A percentile compares a stretch with the other conserved stretches of the same genome.
Conservation (phyloP, 805 yeast genomes). For the Candida boleticola region DNA sequence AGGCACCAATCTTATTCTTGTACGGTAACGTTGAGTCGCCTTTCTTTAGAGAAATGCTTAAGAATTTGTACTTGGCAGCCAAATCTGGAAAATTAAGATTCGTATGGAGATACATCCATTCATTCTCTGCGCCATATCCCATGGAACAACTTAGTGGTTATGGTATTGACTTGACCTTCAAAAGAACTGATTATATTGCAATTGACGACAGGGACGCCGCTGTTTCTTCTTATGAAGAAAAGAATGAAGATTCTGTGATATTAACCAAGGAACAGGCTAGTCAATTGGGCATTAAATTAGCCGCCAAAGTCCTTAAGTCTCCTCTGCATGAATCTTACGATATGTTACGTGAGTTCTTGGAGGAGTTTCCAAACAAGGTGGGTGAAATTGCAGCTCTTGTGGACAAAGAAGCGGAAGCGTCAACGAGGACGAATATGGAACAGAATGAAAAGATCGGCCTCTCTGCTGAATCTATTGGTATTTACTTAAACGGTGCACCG, state of each 20-base stretch:
- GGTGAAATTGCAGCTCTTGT: constrained; percentile 25
- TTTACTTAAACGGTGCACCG: constrained; percentile 71
- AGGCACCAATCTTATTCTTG: constrained; percentile 55
- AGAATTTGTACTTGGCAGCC: constrained; percentile 58
- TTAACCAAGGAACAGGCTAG: constrained; percentile 30
- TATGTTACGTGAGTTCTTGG: constrained; percentile 37
- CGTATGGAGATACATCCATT: constrained; percentile 69
- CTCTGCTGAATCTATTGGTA: constrained; percentile 40
- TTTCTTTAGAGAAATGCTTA: constrained; percentile 55
- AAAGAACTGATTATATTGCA: constrained; percentile 64
- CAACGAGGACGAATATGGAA: constrained; percentile 21
- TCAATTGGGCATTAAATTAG: constrained; percentile 39
- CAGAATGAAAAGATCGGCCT: constrained; percentile 38
- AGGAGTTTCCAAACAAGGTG: constrained; percentile 57
- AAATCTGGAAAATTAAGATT: constrained; percentile 64
- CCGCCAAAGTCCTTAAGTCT: constrained; percentile 23
- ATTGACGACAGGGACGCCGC: constrained; percentile 54
- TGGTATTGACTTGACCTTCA: constrained; percentile 63
- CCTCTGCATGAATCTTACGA: constrained; percentile 22
- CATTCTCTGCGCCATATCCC: constrained; percentile 10
- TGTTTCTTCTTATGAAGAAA: constrained; percentile 14
- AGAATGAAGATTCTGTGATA: constrained; percentile 21
- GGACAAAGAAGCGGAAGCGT: constrained; percentile 11
- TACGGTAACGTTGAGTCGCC: constrained; percentile 63
- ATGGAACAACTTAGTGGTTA: constrained; percentile 52